phyloP scores from a whole-genome alignment of 768 basidiomycete species.

The Leccinum olivaceopallidum region DNA sequence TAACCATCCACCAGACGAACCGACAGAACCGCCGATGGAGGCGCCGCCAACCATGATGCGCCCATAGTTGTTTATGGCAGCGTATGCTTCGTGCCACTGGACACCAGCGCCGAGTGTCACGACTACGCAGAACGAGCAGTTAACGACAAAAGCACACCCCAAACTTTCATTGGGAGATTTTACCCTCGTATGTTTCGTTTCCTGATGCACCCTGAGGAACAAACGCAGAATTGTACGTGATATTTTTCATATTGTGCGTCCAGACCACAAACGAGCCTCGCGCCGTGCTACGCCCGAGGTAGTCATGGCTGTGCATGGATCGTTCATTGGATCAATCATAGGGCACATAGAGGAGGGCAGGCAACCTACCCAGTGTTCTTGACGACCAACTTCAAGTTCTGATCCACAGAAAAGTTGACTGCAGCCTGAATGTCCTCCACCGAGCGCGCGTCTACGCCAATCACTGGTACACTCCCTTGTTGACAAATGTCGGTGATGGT shows the following conservation, averaged over 20 bases:
- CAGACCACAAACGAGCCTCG: conserved; percentile 41
- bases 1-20: conserved; percentile 52
- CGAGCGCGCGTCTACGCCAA: conserved; percentile 27
- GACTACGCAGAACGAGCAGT: conserved; percentile 25
- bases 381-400: conserved; percentile 26
- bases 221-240: conserved; percentile 34
- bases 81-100: conserved; percentile 49
- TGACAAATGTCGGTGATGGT: conserved; percentile 20
- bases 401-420: conserved; percentile 24
- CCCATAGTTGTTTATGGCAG: conserved; percentile 37
- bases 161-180: not conserved
- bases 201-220: conserved; percentile 33
- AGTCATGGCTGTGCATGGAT: conserved; percentile 34
- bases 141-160: not conserved
- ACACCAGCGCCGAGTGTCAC: conserved; percentile 44
- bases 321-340: not conserved
- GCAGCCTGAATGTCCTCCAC: conserved; percentile 28
- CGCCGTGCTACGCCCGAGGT: conserved; percentile 42
- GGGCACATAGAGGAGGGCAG: not conserved
- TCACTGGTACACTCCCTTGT: conserved; percentile 27
- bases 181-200: conserved; percentile 26
- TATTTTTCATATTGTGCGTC: conserved; percentile 44
- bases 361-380: conserved; percentile 30
- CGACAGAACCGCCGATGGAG: conserved; percentile 41
- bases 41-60: conserved; percentile 49